Conservation (phyloP, 495 filamentous ascomycete genomes). For the Hyaloscypha hepaticicola region DNA sequence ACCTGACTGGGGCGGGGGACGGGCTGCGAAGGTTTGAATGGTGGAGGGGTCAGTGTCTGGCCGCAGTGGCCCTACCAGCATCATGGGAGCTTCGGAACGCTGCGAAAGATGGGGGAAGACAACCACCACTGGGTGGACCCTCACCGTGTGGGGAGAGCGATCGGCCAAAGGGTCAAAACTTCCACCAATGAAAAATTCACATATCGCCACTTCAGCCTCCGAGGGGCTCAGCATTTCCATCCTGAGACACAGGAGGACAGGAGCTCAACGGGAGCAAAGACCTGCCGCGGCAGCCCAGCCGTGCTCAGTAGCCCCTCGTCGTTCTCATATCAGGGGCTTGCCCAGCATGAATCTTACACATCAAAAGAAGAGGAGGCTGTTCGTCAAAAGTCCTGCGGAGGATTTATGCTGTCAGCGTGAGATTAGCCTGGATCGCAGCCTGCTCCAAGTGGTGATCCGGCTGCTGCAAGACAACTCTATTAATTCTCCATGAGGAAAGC, state of each 20-base stretch:
- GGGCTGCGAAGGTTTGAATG: neutral
- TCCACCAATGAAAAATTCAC: slow-evolving; percentile 19
- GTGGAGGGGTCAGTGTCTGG: neutral
- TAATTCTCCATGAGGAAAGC: slow-evolving; percentile 18
- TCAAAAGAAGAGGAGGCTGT: neutral
- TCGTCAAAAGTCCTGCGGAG: slow-evolving; percentile 1
- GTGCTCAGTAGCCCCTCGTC: neutral
- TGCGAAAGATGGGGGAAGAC: neutral
- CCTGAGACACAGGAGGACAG: neutral
- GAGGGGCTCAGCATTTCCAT: neutral
- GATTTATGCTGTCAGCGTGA: slow-evolving; percentile 4
- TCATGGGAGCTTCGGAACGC: neutral
- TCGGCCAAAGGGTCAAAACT: slow-evolving; percentile 18
- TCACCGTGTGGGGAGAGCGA: slow-evolving; percentile 19
- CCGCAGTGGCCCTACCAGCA: neutral
- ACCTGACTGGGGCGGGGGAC: neutral
- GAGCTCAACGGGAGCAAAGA: neutral
- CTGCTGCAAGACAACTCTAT: slow-evolving; percentile 6
- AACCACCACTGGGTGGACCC: neutral
- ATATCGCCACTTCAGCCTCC: neutral
- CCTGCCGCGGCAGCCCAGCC: neutral
- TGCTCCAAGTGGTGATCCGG: neutral
- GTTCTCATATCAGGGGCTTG: neutral
- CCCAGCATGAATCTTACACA: neutral
- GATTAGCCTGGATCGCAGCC: neutral